Conservation (phyloP, 768 basidiomycete genomes). For the Naganishia vishniacii region DNA sequence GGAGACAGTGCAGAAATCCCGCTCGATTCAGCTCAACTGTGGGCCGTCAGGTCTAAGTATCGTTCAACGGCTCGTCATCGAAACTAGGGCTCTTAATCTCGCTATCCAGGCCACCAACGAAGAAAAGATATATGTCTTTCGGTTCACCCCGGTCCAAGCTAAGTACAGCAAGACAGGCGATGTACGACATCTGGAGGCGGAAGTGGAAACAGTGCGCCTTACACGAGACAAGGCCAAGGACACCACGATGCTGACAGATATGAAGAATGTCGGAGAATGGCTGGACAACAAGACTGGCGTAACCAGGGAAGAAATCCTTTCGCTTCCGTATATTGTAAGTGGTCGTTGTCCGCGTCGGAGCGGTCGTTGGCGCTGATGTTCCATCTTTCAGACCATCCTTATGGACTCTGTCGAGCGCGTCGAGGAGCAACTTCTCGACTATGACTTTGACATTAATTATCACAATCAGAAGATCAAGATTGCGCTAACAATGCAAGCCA, state of each 20-base stretch:
- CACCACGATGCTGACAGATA: not conserved
- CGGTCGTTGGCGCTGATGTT: not conserved
- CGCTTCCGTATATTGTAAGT: conserved; percentile 25
- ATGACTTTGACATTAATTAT: conserved; percentile 26
- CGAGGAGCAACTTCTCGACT: not conserved
- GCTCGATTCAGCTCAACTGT: not conserved
- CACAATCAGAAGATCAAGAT: conserved; percentile 23
- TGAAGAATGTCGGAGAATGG: conserved; percentile 18
- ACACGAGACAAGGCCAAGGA: conserved; percentile 27
- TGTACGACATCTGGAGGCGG: conserved; percentile 26
- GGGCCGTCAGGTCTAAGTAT: conserved; percentile 27
- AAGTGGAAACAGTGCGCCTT: conserved; percentile 33
- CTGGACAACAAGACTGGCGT: conserved; percentile 7
- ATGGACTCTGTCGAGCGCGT: conserved; percentile 27
- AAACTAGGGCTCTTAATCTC: conserved; percentile 36
- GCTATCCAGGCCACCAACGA: conserved; percentile 38
- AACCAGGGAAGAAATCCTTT: conserved; percentile 9
- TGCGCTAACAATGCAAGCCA: conserved; percentile 26
- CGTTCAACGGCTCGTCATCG: conserved; percentile 38
- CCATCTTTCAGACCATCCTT: not conserved
- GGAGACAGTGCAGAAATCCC: conserved; percentile 38
- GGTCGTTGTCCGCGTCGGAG: too few relatives aligned
- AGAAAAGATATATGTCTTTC: conserved; percentile 36
- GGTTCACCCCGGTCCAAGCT: conserved; percentile 33
- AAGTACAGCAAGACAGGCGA: conserved; percentile 28